These are phyloP conservation scores for Madurella fahalii DNA, from an alignment of 2,329 filamentous ascomycete species.

Conservation along the genomic window DNA sequence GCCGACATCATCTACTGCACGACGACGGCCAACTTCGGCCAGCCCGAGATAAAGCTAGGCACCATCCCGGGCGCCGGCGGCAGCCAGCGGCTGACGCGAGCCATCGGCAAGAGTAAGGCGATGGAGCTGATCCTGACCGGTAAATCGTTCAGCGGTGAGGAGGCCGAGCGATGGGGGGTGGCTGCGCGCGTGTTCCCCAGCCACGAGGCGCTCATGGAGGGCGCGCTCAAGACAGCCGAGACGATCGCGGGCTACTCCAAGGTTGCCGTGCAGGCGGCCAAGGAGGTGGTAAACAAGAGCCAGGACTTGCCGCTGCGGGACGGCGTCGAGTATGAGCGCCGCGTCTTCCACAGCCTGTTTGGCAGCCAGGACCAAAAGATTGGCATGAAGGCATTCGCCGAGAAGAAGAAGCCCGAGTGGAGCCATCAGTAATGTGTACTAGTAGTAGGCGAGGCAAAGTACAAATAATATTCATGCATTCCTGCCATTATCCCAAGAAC, in stretches of 20 bases:
- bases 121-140: slow-evolving; percentile 92
- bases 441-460: background rate
- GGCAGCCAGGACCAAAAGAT: slow-evolving; percentile 97
- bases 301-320: slow-evolving; percentile 85
- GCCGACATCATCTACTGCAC: slow-evolving; percentile 93
- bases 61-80: slow-evolving; percentile 90
- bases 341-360: slow-evolving; percentile 89
- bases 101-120: slow-evolving; percentile 76
- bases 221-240: slow-evolving; percentile 76
- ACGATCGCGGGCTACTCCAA: slow-evolving; percentile 82
- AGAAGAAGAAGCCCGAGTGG: slow-evolving; percentile 94
- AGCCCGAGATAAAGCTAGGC: slow-evolving; percentile 95
- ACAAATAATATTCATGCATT: background rate
- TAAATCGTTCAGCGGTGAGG: slow-evolving; percentile 73
- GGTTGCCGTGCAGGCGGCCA: slow-evolving; percentile 83
- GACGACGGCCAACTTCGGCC: slow-evolving; percentile 81
- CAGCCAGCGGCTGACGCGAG: slow-evolving; percentile 79
- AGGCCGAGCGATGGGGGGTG: slow-evolving; percentile 87
- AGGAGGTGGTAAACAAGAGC: slow-evolving; percentile 99
- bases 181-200: slow-evolving; percentile 77
- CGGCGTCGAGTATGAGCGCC: slow-evolving; percentile 90
- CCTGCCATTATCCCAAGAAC: background rate
- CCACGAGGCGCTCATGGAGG: slow-evolving; percentile 78
- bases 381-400: slow-evolving; percentile 90
- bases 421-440: slow-evolving; percentile 59